A percentile compares a stretch with the other conserved stretches of the same genome.
phyloP scores from a whole-genome alignment of 352 stramenopile species.

The Globisporangium camurandrum region DNA sequence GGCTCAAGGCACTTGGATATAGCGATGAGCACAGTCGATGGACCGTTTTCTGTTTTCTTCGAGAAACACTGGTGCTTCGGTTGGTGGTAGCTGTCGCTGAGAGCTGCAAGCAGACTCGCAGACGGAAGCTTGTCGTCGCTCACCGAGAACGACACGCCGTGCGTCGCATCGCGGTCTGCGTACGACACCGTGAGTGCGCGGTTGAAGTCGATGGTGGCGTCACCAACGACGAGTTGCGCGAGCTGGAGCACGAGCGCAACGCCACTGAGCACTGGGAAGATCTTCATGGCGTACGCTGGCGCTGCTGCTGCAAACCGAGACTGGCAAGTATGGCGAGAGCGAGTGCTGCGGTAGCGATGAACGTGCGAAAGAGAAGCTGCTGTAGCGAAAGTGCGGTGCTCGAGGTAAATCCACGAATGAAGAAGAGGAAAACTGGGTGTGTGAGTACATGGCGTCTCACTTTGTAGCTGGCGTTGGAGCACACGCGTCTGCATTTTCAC shows the following conservation, averaged over 20 bases:
- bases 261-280: conserved; percentile 6
- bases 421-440: too few species aligned
- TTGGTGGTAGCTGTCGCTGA: conserved; percentile 1
- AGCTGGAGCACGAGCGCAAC: conserved; percentile 6
- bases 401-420: too few species aligned
- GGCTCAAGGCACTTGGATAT: conserved; percentile 53
- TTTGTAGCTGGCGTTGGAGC: too few species aligned
- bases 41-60: conserved; percentile 1
- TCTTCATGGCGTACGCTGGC: conserved; percentile 12
- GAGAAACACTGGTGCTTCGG: conserved; percentile 3
- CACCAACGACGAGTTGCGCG: conserved; percentile 13
- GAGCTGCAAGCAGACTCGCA: conserved; percentile 6
- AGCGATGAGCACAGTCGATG: conserved; percentile 27
- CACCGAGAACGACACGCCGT: conserved; percentile 16
- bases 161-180: neutral
- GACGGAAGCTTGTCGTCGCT: conserved; percentile 7
- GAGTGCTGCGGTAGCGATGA: too few species aligned
- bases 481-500: too few species aligned
- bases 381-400: too few species aligned
- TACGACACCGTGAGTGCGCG: conserved; percentile 10
- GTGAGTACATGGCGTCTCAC: too few species aligned
- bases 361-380: too few species aligned
- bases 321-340: too few species aligned
- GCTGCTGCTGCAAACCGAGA: too few species aligned
- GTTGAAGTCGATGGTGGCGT: too few species aligned